phyloP scores from a whole-genome alignment of 257 asterid species.

The Nyctanthes arbortristis region DNA sequence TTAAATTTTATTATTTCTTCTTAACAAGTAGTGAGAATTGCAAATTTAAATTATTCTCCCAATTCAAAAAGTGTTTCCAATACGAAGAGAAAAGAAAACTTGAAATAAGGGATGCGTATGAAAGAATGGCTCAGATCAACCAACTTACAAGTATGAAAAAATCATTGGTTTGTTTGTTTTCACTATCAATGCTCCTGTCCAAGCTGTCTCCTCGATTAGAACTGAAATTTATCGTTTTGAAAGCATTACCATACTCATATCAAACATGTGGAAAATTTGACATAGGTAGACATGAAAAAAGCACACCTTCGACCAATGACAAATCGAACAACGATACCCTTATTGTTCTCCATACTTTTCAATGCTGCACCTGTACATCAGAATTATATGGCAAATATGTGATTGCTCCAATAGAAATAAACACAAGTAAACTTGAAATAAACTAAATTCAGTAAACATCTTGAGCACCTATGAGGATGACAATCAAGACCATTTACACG shows the following conservation, averaged over 20 bases:
- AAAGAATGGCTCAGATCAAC: conserved; percentile 15
- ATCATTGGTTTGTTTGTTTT: conserved; percentile 73
- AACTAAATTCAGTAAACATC: not conserved
- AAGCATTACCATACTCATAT: conserved; percentile 6
- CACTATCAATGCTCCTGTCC: conserved; percentile 87
- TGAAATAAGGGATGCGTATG: conserved; percentile 3
- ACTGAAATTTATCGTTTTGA: conserved; percentile 53
- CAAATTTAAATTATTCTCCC: conserved; percentile 1
- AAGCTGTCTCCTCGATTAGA: conserved; percentile 82
- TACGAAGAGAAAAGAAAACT: conserved; percentile 11
- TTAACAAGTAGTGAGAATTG: conserved; percentile 8
- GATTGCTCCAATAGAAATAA: conserved; percentile 5
- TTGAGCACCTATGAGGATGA: not conserved
- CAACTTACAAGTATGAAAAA: conserved; percentile 77
- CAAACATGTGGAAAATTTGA: conserved; percentile 9
- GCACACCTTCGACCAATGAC: conserved; percentile 85
- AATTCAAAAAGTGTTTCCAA: not conserved
- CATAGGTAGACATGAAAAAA: conserved; percentile 19
- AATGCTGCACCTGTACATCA: conserved; percentile 52
- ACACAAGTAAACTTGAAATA: not conserved
- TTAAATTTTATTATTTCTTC: not conserved
- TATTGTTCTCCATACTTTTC: conserved; percentile 63
- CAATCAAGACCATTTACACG: not conserved
- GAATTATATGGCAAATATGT: conserved; percentile 16
- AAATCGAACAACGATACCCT: conserved; percentile 77